A percentile compares a stretch with the other conserved stretches of the same genome.
Evolutionary conservation across 108 stramenopile species (phyloP).

Genomic region (Aurantiochytrium sp.): DNA sequence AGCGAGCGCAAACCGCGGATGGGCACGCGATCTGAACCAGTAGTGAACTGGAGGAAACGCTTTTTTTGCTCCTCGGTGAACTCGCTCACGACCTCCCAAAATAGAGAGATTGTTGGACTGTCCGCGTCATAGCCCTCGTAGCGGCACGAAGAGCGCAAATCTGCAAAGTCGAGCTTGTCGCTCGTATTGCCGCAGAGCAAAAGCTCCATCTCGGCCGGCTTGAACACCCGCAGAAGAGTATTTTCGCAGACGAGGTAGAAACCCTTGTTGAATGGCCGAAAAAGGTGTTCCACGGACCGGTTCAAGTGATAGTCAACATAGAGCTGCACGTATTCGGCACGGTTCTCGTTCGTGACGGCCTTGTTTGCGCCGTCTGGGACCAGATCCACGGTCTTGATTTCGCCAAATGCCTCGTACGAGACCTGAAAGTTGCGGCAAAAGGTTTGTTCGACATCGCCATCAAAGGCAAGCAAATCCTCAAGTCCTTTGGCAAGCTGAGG

Average conservation of each 20-base stretch:
- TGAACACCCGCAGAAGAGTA: neutral
- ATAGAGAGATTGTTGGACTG: constrained; percentile 20
- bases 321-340: constrained; percentile 73
- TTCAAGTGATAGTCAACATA: constrained; percentile 70
- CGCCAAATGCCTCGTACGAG: constrained; percentile 51
- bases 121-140: constrained; percentile 42
- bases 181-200: constrained; percentile 39
- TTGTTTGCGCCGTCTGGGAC: constrained; percentile 67
- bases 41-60: constrained; percentile 75
- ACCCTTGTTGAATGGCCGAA: constrained; percentile 34
- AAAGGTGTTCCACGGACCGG: constrained; percentile 26
- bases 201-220: constrained; percentile 47
- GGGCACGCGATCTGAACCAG: constrained; percentile 65
- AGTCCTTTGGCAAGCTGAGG: constrained; percentile 61
- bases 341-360: constrained; percentile 68
- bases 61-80: constrained; percentile 48
- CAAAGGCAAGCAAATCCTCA: constrained; percentile 66
- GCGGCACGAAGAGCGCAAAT: constrained; percentile 17
- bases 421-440: constrained; percentile 73
- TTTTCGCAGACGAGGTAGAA: constrained; percentile 29
- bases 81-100: constrained; percentile 42
- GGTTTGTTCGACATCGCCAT: constrained; percentile 69
- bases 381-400: constrained; percentile 62
- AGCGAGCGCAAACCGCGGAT: constrained; percentile 76
- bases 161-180: constrained; percentile 38